Evolutionary conservation across 2,329 filamentous ascomycete genomes (phyloP).

Genomic region (Xylaria sp.): DNA sequence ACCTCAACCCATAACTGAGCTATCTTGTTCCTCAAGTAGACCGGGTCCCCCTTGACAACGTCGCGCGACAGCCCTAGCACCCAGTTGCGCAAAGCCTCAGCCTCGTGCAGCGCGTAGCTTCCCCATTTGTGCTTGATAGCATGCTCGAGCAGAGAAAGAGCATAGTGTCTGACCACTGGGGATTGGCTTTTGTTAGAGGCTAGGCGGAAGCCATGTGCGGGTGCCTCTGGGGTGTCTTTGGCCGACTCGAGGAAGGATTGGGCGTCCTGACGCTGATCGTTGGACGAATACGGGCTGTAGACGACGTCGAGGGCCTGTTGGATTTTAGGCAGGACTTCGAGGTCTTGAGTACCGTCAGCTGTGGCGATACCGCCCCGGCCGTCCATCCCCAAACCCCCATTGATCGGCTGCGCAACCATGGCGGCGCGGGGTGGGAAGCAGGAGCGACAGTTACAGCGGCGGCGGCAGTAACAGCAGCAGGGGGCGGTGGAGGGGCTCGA

Average conservation of each 20-base stretch:
- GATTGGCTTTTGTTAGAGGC: constrained; percentile 77
- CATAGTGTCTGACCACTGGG: constrained; percentile 88
- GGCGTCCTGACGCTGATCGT: constrained; percentile 81
- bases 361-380: constrained; percentile 44
- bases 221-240: constrained; percentile 79
- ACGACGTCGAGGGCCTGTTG: constrained; percentile 86
- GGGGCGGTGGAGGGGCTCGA: constrained; percentile 17
- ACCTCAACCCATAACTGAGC: constrained; percentile 94
- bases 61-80: constrained; percentile 78
- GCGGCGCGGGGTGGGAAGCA: constrained; percentile 19
- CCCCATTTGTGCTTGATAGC: constrained; percentile 86
- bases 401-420: constrained; percentile 39
- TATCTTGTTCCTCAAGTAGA: constrained; percentile 90
- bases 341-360: constrained; percentile 38
- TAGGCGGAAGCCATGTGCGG: constrained; percentile 82
- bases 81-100: constrained; percentile 72
- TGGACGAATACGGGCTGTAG: constrained; percentile 80
- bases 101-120: constrained; percentile 72
- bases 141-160: constrained; percentile 88
- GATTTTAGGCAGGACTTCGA: constrained; percentile 68
- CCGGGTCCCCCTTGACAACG: constrained; percentile 73
- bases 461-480: not conserved
- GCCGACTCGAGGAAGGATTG: constrained; percentile 84
- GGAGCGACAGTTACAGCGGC: not conserved
- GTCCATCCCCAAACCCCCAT: constrained; percentile 40